These are phyloP conservation scores for Nigrospora oryzae DNA, from an alignment of 2,329 filamentous ascomycete species.

Conservation along the genomic window DNA sequence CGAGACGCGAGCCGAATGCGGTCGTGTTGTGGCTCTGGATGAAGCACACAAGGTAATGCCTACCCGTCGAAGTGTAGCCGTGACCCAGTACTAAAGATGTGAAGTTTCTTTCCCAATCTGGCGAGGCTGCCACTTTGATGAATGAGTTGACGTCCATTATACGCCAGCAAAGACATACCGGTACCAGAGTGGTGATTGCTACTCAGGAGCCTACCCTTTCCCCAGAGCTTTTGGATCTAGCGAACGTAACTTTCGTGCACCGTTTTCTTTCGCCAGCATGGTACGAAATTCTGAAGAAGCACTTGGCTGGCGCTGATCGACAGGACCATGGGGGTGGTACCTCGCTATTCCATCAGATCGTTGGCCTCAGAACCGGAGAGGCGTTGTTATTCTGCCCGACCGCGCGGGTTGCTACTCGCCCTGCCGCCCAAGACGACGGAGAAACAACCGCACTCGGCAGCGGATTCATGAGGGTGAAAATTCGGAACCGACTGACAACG, in stretches of 20 bases:
- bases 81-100: neutral
- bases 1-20: slow-evolving; percentile 25
- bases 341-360: slow-evolving; percentile 10
- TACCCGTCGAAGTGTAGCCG: neutral
- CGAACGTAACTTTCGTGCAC: slow-evolving; percentile 14
- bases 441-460: slow-evolving; percentile 3
- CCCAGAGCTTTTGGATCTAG: slow-evolving; percentile 11
- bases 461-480: slow-evolving; percentile 7
- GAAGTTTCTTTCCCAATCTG: slow-evolving; percentile 9
- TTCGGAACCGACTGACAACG: slow-evolving; percentile 9
- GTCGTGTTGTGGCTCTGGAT: slow-evolving; percentile 44
- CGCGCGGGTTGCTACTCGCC: slow-evolving; percentile 6
- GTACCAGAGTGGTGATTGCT: slow-evolving; percentile 11
- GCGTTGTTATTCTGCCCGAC: slow-evolving; percentile 15
- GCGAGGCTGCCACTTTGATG: slow-evolving; percentile 8
- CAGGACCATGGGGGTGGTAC: neutral
- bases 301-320: slow-evolving; percentile 9
- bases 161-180: slow-evolving; percentile 11
- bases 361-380: slow-evolving; percentile 10
- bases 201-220: slow-evolving; percentile 15
- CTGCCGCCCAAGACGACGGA: neutral
- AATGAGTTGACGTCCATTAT: slow-evolving; percentile 10
- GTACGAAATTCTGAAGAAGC: slow-evolving; percentile 9
- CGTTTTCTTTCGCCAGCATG: slow-evolving; percentile 13
- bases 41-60: slow-evolving; percentile 49